Evolutionary conservation across 192 early-diverging fungal genomes (phyloP), one percentile per base, ranked within the genome.

Genomic region (Phycomyces nitens): DNA sequence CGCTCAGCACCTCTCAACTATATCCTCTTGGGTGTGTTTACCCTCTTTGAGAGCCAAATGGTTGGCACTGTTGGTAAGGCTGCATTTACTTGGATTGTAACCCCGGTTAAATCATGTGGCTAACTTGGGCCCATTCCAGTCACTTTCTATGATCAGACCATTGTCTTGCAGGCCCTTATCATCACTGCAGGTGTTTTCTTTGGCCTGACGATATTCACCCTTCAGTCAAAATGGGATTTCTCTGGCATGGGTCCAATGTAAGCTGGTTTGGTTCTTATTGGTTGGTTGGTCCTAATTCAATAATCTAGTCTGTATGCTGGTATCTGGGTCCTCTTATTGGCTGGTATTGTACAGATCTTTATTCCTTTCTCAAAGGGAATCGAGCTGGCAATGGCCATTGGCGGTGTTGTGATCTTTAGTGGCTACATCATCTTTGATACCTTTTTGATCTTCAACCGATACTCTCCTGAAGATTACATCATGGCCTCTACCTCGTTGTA

Each of bases 341-440:
- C 84, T 11, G 77, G 82, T 5, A 64, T 93, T 52, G 73, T 93
- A 20, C 74, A 85, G 61, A 70, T 89, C 6, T 90, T 93, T 66
- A 49, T 93, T 41, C 91, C 91, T 1, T 90, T 93, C 71, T 77
- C 59, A 54, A 54, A 69, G 18, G 60, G 73, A 1, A 59, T 86
- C 24, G 77, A 89, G 62, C 61, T 91, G 29, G 72, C 80, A 38
- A 60, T 89, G 29, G 85, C 85, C 4, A 68, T 83, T 10, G 64
- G 77, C 15, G 80, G 73, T 0, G 89, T 87, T 0, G 59, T 93
- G 18, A 60, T 93, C 22, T 93, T 93, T 78, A 87, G 82, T 57
- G 88, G 87, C 14, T 93, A 88, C 78, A 88, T 93, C 58, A 68
- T 91, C 44, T 88, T 82, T 53, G 91, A 92, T 69, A 92, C 91